phyloP scores from a whole-genome alignment of 345 rosid genomes.

The Ceriops decandra region DNA sequence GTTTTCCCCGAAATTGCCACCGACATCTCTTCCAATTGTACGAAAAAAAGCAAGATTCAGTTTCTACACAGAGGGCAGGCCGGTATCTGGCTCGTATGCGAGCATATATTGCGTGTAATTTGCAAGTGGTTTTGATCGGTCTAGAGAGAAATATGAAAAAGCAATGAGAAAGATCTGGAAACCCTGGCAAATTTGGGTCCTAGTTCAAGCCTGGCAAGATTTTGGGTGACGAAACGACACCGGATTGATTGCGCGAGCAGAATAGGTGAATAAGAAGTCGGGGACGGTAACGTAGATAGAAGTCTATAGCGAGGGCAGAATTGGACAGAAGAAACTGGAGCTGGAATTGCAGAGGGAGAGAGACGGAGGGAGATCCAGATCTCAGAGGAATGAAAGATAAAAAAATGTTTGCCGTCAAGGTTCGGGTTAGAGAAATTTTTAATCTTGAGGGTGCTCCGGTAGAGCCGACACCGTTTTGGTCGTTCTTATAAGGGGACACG shows the following conservation, averaged over 20 bases:
- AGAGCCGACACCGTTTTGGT: too few relatives aligned
- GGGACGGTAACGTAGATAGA: neutral
- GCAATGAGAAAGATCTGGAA: slow-evolving; percentile 2
- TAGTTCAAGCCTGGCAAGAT: neutral
- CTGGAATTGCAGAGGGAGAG: neutral
- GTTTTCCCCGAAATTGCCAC: slow-evolving; percentile 35
- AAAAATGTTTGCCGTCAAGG: too few relatives aligned
- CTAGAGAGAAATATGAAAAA: neutral
- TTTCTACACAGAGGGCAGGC: neutral
- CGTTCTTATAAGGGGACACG: too few relatives aligned
- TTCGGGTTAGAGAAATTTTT: too few relatives aligned
- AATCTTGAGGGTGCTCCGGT: too few relatives aligned
- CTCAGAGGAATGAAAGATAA: neutral
- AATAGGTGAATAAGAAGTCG: neutral
- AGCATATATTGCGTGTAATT: neutral
- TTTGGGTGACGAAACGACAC: neutral
- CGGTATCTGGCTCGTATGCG: too few relatives aligned
- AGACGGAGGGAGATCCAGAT: slow-evolving; percentile 6
- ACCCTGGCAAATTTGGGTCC: slow-evolving; percentile 4
- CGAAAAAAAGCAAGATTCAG: neutral
- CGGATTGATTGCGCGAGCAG: neutral
- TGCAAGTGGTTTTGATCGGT: neutral
- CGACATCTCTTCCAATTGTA: slow-evolving; percentile 9
- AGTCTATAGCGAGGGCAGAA: neutral
- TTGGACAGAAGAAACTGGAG: neutral